Evolutionary conservation across 1,284 basidiomycete species (phyloP), one percentile per base, ranked within the genome.

Genomic region (Cutaneotrichosporon mucoides): DNA sequence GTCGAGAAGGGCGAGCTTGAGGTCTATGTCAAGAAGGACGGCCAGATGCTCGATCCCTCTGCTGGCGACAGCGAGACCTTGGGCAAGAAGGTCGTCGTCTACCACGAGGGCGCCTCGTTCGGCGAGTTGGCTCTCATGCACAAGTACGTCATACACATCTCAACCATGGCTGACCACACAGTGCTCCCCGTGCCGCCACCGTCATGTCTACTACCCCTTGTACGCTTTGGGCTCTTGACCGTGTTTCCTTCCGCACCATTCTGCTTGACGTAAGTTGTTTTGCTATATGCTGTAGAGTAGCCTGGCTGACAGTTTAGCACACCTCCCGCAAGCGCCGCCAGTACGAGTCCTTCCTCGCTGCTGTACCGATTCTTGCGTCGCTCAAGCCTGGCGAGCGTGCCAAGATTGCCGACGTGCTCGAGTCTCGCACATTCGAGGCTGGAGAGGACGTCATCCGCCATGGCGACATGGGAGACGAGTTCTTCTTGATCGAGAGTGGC

Each of bases 71-170:
- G 84, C 55, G 66, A 59, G 53, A 44, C 60, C 37, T 54, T 73
- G 8, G 91, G 91, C 50, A 88, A 86, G 67, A 88, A 89, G 74
- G 93, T 96, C 5, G 84, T 88, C 50, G 88, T 89, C 61, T 95
- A 90, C 82, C 84, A 84, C 50, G 86, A 91, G 1, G 93, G 93
- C 0, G 86, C 84, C 63, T 92, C 89, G 52, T 98, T 99, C 69
- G 95, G 96, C 53, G 96, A 99, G 79, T 83, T 99, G 52, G 96
- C 96, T 37, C 80, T 99, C 66, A 95, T 99, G 90, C 96, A 99
- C 79, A 92, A 92, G 78, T 79, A 59, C 62, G 78, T 75, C 12
- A 48, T 34, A 7, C 6, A 7, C 2, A 3, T 3, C 3, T 36
- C 11, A 37, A 5, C 12, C n/a, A 9, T 50, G 41, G 53, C 54